Evolutionary conservation across 2,329 filamentous ascomycete species (phyloP), one percentile per base, ranked within the genome.

Genomic region (Cordyceps pruinosa): DNA sequence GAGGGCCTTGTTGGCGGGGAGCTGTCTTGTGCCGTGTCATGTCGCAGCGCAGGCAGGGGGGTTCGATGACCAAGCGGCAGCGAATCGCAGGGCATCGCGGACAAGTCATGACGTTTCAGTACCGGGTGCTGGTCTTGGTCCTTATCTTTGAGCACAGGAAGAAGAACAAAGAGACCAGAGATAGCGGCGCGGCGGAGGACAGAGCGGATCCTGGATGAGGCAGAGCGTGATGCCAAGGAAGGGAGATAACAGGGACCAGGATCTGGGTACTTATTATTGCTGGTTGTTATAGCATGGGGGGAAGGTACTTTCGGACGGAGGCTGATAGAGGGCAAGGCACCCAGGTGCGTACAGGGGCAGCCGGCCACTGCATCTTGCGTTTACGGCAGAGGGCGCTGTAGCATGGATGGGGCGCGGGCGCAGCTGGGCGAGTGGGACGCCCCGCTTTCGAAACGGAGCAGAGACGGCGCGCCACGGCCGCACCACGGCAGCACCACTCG

Each of bases 31-130:
- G 35, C 35, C 35, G 35, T 37, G 15, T 37, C 15, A 37, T 37
- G 35, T 37, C 35, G 35, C 15, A 37, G 2, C 35, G 15, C 15
- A n/a, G 15, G 15, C n/a, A 6, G 17, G 15, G 35, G 17, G 35
- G 35, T n/a, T 37, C 35, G 35, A 37, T 37, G 35, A 17, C 15
- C 15, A n/a, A 37, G n/a, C 2, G 13, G 35, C 30, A 32, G 21
- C 3, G 10, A 34, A 19, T 46, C 12, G 34, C 15, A 7, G n/a
- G 21, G 34, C 47, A 50, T 50, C 47, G 34, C 21, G 45, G 15
- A n/a, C 47, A 44, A 44, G 50, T 34, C 50, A 53, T 53, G 50
- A 53, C 50, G 50, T 53, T 53, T 53, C 50, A 53, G 26, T 21
- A 34, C 15, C 34, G 19, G 15, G n/a, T 4, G 17, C 35, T 17